Evolutionary conservation across 2,329 filamentous ascomycete species (phyloP), one percentile per base, ranked within the genome.

Genomic region (Ascocoryne sarcoides): DNA sequence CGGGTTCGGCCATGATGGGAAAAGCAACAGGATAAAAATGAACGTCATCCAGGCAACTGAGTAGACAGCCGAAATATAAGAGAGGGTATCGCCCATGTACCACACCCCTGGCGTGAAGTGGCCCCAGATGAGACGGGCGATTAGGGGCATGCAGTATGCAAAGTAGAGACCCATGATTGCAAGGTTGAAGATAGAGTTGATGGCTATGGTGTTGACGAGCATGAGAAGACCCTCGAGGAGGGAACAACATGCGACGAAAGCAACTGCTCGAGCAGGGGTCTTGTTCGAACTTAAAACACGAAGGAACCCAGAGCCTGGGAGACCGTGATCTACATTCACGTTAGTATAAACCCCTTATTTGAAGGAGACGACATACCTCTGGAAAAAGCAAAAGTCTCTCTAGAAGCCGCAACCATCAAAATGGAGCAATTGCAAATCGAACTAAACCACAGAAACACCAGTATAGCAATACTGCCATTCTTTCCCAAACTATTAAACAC

Each of bases 351-450:
- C 4, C 10, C 5, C 9, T n/a, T 14, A 15, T 26, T 26, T 26
- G 23, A 26, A 26, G 12, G 12, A 26, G 15, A 21, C 4, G 15
- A 5, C 20, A 14, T 37, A 37, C 35, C 76, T 16, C 76, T 68
- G 7, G 71, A 73, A 54, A 80, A 79, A 0, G 76, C 76, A 75
- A 75, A 80, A 23, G 65, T 67, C 57, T 80, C 76, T 5, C 76
- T 67, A 4, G 71, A 76, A 3, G 70, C 71, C 1, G 76, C 76
- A 4, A 78, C 69, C 35, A 37, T 28, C 23, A 26, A 12, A 12
- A 26, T 26, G 23, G 23, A 26, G 17, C 35, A 37, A 23, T 37
- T 37, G 28, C 35, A 37, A 18, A 37, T 18, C 7, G 35, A 37
- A 23, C 35, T 28, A n/a, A 37, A 10, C 35, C 35, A 37, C 3